Evolutionary conservation across 163 green algal species (phyloP).

Genomic region (Trebouxia gelatinosa): DNA sequence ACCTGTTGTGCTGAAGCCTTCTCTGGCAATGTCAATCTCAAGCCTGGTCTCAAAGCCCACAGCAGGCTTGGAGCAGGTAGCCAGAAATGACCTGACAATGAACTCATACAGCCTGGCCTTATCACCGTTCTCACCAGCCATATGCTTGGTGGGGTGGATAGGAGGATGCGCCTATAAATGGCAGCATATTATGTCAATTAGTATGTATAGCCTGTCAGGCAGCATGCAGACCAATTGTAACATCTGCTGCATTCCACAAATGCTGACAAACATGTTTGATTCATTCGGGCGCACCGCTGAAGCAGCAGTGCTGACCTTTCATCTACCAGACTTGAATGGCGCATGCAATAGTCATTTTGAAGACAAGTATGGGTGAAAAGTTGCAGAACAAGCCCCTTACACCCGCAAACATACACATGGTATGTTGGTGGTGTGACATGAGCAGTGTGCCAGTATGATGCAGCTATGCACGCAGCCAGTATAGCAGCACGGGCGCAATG

Average conservation of each 20-base stretch:
- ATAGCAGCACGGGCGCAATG: neutral
- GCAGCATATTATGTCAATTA: neutral
- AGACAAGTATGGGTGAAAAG: too few species aligned
- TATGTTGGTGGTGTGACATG: too few species aligned
- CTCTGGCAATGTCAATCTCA: slow-evolving; percentile 68
- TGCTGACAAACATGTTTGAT: too few species aligned
- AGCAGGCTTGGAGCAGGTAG: slow-evolving; percentile 79
- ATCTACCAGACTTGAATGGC: too few species aligned
- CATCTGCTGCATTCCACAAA: neutral
- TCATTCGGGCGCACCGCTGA: too few species aligned
- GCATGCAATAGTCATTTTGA: too few species aligned
- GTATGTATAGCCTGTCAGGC: neutral
- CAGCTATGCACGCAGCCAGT: neutral
- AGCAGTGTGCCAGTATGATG: neutral
- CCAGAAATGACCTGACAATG: slow-evolving; percentile 91
- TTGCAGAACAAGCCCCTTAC: too few species aligned
- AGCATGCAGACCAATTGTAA: neutral
- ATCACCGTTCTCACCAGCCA: slow-evolving; percentile 43
- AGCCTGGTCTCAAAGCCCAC: slow-evolving; percentile 84
- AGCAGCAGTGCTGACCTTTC: too few species aligned
- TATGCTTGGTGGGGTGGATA: slow-evolving; percentile 80
- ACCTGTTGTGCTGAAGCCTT: slow-evolving; percentile 77
- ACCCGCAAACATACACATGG: too few species aligned
- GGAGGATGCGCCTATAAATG: slow-evolving; percentile 80
- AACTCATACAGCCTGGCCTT: slow-evolving; percentile 94